These are phyloP conservation scores for Cylindricascospora bacillispora DNA, from an alignment of 1,139 yeast species.

Conservation along the genomic window DNA sequence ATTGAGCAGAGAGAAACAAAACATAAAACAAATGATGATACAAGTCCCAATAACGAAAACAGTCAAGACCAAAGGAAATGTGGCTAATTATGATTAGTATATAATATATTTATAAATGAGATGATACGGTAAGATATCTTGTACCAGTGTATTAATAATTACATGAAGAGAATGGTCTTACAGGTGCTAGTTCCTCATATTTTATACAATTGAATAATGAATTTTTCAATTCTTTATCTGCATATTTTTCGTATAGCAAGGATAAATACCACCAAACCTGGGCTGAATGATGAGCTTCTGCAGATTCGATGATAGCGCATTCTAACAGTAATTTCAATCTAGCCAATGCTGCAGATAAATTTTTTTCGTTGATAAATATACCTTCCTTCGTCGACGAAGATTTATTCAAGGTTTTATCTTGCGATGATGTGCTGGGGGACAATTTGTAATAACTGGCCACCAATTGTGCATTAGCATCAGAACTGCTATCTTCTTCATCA, in stretches of 20 bases:
- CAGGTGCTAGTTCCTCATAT: constrained; percentile 55
- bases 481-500: constrained; percentile 9
- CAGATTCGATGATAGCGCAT: constrained; percentile 35
- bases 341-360: constrained; percentile 51
- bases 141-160: constrained; percentile 10
- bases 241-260: constrained; percentile 47
- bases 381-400: neutral
- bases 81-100: neutral
- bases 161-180: constrained; percentile 32
- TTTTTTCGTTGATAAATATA: constrained; percentile 35
- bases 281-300: constrained; percentile 42
- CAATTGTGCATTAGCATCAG: constrained; percentile 2
- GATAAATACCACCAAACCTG: constrained; percentile 71
- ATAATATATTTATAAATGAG: neutral
- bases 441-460: constrained; percentile 9
- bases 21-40: too few relatives aligned
- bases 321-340: constrained; percentile 55
- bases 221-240: constrained; percentile 41
- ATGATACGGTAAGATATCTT: neutral
- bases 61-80: too few relatives aligned
- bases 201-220: constrained; percentile 58
- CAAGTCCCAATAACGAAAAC: too few relatives aligned
- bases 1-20: too few relatives aligned
- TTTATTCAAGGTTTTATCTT: constrained; percentile 1
- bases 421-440: constrained; percentile 3